A percentile compares a stretch with the other conserved stretches of the same genome.
phyloP scores from a whole-genome alignment of 2,329 filamentous ascomycete genomes.

The Arthroderma sp. region DNA sequence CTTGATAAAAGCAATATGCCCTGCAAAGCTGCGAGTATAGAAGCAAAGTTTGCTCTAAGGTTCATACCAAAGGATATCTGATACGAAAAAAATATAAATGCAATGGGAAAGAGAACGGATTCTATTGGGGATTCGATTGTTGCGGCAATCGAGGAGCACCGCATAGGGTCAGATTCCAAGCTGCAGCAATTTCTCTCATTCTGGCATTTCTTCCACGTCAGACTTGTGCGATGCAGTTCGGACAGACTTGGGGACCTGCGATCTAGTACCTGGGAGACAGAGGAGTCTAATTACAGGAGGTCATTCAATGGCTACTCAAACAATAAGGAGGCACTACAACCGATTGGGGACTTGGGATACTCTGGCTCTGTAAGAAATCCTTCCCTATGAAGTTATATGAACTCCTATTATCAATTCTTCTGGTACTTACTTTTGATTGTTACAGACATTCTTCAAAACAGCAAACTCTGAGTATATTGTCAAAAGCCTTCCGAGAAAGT shows the following conservation, averaged over 20 bases:
- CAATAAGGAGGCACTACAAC: conserved; percentile 33
- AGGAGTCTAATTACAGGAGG: conserved; percentile 41
- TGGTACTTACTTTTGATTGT: background rate
- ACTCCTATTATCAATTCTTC: background rate
- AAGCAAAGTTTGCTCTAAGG: too few species aligned
- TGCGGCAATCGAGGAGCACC: too few species aligned
- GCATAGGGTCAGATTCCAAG: too few species aligned
- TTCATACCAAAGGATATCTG: too few species aligned
- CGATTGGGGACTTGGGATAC: conserved; percentile 58
- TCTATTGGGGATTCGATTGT: too few species aligned
- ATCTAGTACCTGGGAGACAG: conserved; percentile 39
- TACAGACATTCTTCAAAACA: conserved; percentile 56
- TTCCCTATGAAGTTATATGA: conserved; percentile 1
- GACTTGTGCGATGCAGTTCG: conserved; percentile 34
- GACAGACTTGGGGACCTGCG: conserved; percentile 41
- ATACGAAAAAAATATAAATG: too few species aligned
- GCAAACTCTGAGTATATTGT: conserved; percentile 53
- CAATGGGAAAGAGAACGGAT: too few species aligned
- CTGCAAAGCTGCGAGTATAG: too few species aligned
- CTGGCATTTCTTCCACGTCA: conserved; percentile 41
- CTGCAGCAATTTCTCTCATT: conserved; percentile 32
- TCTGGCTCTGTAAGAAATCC: conserved; percentile 46
- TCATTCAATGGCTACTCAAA: conserved; percentile 36
- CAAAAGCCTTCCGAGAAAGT: conserved; percentile 56
- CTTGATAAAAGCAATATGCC: too few species aligned